These are phyloP conservation scores for Raffaelea ambrosiae DNA, from an alignment of 2,329 filamentous ascomycete genomes.

Conservation along the genomic window DNA sequence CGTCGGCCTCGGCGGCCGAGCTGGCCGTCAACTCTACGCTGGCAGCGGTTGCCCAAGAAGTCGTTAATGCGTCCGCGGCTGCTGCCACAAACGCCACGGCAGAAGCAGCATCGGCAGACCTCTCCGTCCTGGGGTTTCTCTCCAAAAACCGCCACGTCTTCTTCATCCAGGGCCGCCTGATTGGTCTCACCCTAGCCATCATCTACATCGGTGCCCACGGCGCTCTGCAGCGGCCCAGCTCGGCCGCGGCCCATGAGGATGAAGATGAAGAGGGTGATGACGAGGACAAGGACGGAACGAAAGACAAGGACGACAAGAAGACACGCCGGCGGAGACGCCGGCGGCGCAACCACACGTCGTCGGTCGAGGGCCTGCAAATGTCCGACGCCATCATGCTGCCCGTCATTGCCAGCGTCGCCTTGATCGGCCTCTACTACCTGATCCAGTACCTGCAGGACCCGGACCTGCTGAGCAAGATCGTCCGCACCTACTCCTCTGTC, in stretches of 20 bases:
- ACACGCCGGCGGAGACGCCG: background rate
- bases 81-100: too few species aligned
- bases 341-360: background rate
- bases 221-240: conserved; percentile 74
- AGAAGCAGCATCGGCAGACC: too few species aligned
- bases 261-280: conserved; percentile 15
- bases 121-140: background rate
- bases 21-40: too few species aligned
- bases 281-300: conserved; percentile 23
- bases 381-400: conserved; percentile 82
- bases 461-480: conserved; percentile 68
- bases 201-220: conserved; percentile 81
- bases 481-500: conserved; percentile 75
- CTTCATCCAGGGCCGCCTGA: conserved; percentile 36
- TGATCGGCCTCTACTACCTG: conserved; percentile 72
- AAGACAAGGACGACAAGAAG: conserved; percentile 22
- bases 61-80: too few species aligned
- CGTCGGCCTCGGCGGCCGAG: too few species aligned
- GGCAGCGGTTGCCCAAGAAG: too few species aligned
- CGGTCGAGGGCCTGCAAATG: conserved; percentile 53
- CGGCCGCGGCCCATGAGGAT: conserved; percentile 56
- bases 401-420: conserved; percentile 61
- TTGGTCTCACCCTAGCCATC: conserved; percentile 64
- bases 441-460: conserved; percentile 85
- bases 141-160: conserved; percentile 26